Evolutionary conservation across 768 basidiomycete species (phyloP), one percentile per base, ranked within the genome.

Genomic region (Obba rivulosa): DNA sequence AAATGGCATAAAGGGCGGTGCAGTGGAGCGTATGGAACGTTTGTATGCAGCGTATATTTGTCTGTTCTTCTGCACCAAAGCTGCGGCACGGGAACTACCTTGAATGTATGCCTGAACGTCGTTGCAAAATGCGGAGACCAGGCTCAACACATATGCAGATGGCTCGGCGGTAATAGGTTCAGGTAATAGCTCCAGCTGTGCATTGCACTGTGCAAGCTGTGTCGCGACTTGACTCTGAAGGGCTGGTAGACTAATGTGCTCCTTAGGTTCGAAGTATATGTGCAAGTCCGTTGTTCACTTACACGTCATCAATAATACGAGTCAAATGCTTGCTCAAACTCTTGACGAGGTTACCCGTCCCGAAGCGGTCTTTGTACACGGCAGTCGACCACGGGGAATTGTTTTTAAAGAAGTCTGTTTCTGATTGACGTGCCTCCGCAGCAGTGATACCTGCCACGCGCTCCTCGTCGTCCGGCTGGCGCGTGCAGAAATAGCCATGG

Each of bases 391-490:
- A 88, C 0, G 83, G 83, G 0, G 61, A 17, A 1, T 68, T 78
- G 0, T 48, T 60, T 14, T 66, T 50, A 59, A 87, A 86, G 56
- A 76, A 86, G 0, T 68, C 52, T 0, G 61, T 48, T 2, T 76
- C 76, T 0, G 64, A 57, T 8, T 45, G 49, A 43, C 77, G 71
- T 4, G 72, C 66, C 22, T 70, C 74, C 0, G 55, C 40, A 21
- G 67, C 67, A 1, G 73, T 65, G 7, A 76, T 63, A 1, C 62
- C 61, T 36, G 62, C 56, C 14, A 57, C 50, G 0, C 85, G 76
- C 47, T 83, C 75, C 3, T 62, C 68, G 52, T 85, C 85, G 46
- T 83, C 77, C 0, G 82, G 81, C 21, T 83, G 78, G 36, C 81
- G 80, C 18, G 83, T 79, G 23, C 81, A 83, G 50, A 77, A 85